A percentile compares a stretch with the other conserved stretches of the same genome.
Conservation (phyloP, 2,329 filamentous ascomycete genomes). For the Ustulina deusta region DNA sequence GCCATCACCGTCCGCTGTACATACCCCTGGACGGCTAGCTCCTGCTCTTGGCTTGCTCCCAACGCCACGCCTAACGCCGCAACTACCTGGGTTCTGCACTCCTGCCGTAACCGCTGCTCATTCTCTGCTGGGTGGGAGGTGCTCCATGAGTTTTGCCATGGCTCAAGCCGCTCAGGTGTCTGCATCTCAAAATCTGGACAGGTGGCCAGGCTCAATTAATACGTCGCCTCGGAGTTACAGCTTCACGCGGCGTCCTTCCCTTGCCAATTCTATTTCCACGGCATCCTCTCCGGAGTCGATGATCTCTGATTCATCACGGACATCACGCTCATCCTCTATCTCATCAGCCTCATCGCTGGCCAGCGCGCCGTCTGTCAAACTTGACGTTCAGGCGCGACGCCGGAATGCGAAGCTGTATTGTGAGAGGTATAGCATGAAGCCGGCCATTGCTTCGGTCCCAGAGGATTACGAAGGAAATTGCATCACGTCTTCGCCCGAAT, state of each 20-base stretch:
- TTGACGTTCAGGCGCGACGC: constrained; percentile 73
- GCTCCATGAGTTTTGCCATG: constrained; percentile 72
- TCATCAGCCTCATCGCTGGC: constrained; percentile 71
- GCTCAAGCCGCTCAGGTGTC: constrained; percentile 63
- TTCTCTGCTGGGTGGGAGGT: constrained; percentile 61
- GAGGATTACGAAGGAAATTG: constrained; percentile 66
- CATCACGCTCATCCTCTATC: constrained; percentile 74
- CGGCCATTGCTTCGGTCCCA: constrained; percentile 67
- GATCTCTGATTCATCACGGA: constrained; percentile 71
- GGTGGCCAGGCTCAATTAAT: constrained; percentile 61
- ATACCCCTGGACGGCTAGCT: constrained; percentile 61
- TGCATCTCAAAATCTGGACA: constrained; percentile 64
- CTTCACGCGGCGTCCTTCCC: constrained; percentile 68
- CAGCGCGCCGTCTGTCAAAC: constrained; percentile 69
- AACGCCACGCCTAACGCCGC: constrained; percentile 69
- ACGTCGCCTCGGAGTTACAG: constrained; percentile 66
- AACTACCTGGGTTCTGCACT: constrained; percentile 68
- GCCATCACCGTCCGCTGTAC: constrained; percentile 58
- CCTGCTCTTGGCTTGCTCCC: constrained; percentile 68
- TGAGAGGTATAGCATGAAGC: constrained; percentile 66
- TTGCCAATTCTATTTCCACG: constrained; percentile 72
- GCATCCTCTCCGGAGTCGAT: constrained; percentile 76
- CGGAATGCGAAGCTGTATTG: constrained; percentile 69
- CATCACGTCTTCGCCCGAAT: constrained; percentile 68
- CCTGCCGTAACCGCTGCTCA: constrained; percentile 69